Evolutionary conservation across 306 rosid genomes (phyloP), one percentile per base, ranked within the genome.

Genomic region (Cicer yamashitae): DNA sequence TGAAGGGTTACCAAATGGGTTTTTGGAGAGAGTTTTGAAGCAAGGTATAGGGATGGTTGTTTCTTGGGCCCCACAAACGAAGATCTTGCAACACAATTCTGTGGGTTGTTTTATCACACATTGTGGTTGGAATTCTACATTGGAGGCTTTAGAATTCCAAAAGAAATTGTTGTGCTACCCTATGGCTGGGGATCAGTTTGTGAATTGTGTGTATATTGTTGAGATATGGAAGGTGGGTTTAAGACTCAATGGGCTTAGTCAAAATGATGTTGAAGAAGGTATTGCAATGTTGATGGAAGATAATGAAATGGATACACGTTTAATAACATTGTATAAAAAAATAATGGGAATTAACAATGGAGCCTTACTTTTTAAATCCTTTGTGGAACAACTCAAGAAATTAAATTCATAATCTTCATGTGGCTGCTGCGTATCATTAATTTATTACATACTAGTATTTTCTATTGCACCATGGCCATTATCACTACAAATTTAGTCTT

Each of bases 101-200:
- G 89, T 90, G 11, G 96, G 88, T 1, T 89, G 94, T 46, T 94
- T 88, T 44, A 78, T 94, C 18, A 87, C 98, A 1, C 98, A 94
- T n/a, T 94, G 98, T 13, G 97, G 98, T 0, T 94, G 98, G 98
- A 94, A 90, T 72, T 94, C 98, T 17, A 91, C 91, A 30, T 65
- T 90, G 87, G 97, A 94, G 78, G 98, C 97, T 1, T 71, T 91
- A 30, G 91, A 83, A 38, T 90, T 76, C 70, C 81, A 44, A 10
- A 90, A 90, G 77, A 87, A 87, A 30, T 51, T 90, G 71, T 4
- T 94, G 39, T 94, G 98, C 45, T 91, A 82, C 62, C 98, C 96
- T 0, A 81, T 91, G 37, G 96, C 96, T 6, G 98, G 97, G 0
- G 98, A 94, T 51, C 98, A 94, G 77, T 94, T 87, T 70, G 47